These are phyloP conservation scores for Dictyophora rubrovolvata DNA, from an alignment of 768 basidiomycete genomes.

Conservation along the genomic window DNA sequence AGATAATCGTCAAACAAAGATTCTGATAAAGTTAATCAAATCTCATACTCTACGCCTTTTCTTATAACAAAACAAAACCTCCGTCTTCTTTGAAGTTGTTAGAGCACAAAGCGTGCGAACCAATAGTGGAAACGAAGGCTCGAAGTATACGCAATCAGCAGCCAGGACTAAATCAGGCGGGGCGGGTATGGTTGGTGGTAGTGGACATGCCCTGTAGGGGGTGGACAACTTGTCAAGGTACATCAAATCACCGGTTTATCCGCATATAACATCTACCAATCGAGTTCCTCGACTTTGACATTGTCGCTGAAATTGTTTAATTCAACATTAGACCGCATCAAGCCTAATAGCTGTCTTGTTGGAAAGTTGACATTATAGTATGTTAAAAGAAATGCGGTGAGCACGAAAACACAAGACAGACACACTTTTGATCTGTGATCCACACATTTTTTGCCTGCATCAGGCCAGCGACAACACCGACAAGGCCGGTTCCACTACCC, in stretches of 20 bases:
- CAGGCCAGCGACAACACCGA: constrained; percentile 72
- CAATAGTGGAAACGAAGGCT: constrained; percentile 83
- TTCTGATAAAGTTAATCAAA: background rate
- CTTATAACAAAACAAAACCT: constrained; percentile 87
- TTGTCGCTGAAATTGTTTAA: constrained; percentile 48
- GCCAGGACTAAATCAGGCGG: constrained; percentile 67
- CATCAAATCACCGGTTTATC: constrained; percentile 3
- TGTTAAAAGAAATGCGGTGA: background rate
- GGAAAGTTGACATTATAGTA: background rate
- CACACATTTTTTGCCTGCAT: constrained; percentile 54
- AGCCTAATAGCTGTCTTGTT: constrained; percentile 57
- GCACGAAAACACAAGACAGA: constrained; percentile 4
- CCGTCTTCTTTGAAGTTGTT: constrained; percentile 33
- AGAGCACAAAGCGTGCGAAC: constrained; percentile 69
- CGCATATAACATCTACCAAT: constrained; percentile 48
- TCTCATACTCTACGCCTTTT: constrained; percentile 74
- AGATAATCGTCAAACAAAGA: background rate
- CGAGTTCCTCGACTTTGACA: constrained; percentile 59
- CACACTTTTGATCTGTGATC: constrained; percentile 90
- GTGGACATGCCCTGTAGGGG: constrained; percentile 51
- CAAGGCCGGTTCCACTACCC: constrained; percentile 86
- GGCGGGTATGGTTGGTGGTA: constrained; percentile 36
- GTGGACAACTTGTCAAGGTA: constrained; percentile 1
- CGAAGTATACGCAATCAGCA: constrained; percentile 94
- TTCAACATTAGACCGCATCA: constrained; percentile 67